These are phyloP conservation scores for Penicillium sp. DNA, from an alignment of 2,329 filamentous ascomycete species.

Conservation along the genomic window DNA sequence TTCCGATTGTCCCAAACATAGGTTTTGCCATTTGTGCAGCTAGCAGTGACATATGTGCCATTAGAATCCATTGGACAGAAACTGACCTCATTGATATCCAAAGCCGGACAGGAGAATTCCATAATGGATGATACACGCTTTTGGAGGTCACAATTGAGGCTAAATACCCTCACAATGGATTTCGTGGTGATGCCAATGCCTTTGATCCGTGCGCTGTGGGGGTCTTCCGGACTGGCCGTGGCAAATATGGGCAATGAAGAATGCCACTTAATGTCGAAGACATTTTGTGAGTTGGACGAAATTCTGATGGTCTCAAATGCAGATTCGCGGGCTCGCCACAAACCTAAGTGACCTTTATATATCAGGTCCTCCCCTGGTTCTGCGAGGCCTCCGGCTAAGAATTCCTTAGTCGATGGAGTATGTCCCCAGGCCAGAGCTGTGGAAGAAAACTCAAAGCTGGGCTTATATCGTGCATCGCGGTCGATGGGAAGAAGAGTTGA, in stretches of 20 bases:
- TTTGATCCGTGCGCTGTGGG: slow-evolving; percentile 24
- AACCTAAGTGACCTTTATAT: slow-evolving; percentile 49
- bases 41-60: slow-evolving; percentile 52
- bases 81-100: slow-evolving; percentile 61
- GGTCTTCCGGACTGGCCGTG: slow-evolving; percentile 47
- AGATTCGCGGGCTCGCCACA: slow-evolving; percentile 52
- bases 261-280: slow-evolving; percentile 61
- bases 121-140: slow-evolving; percentile 21
- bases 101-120: slow-evolving; percentile 56
- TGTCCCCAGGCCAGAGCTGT: slow-evolving; percentile 51
- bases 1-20: slow-evolving; percentile 61
- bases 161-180: slow-evolving; percentile 55
- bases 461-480: slow-evolving; percentile 22
- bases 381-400: slow-evolving; percentile 57
- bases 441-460: slow-evolving; percentile 39
- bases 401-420: slow-evolving; percentile 35
- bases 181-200: slow-evolving; percentile 39
- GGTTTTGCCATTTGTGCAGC: slow-evolving; percentile 58
- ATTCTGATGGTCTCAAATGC: slow-evolving; percentile 31
- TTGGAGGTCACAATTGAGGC: slow-evolving; percentile 26
- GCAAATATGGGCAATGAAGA: slow-evolving; percentile 51
- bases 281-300: slow-evolving; percentile 52
- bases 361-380: slow-evolving; percentile 37
- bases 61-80: slow-evolving; percentile 47
- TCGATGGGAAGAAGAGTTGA: slow-evolving; percentile 30